Conservation (phyloP, 2,329 filamentous ascomycete genomes). For the Tolypocladium endophyticum region DNA sequence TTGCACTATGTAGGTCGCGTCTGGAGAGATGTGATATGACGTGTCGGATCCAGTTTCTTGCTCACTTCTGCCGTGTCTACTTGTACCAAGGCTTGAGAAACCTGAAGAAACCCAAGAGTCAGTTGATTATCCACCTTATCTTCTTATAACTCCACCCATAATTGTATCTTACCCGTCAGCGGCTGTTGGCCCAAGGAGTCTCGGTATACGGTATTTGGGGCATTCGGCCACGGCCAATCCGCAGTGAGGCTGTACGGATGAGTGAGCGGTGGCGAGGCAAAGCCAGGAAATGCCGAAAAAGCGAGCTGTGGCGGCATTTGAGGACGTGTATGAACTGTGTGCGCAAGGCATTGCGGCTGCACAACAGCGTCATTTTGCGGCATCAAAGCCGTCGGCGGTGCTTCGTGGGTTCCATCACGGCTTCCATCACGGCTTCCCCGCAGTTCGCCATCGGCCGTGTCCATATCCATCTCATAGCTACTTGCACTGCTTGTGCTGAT, state of each 20-base stretch:
- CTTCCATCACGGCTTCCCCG: not conserved
- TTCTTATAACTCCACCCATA: not conserved
- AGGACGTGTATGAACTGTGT: not conserved
- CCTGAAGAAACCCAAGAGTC: not conserved
- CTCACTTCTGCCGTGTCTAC: not conserved
- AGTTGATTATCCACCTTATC: not conserved
- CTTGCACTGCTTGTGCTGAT: not conserved
- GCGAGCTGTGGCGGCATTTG: not conserved
- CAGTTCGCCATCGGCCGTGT: not conserved
- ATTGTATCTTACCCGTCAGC: not conserved
- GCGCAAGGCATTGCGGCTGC: not conserved
- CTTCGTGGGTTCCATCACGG: not conserved
- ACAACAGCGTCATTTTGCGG: not conserved
- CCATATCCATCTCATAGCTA: not conserved
- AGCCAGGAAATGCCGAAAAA: not conserved
- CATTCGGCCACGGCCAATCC: not conserved
- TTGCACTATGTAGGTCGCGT: not conserved
- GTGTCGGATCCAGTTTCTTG: not conserved
- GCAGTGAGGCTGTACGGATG: not conserved
- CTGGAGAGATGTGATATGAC: not conserved
- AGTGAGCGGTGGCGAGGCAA: not conserved
- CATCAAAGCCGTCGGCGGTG: not conserved
- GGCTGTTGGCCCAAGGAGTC: not conserved
- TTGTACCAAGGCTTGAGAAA: not conserved
- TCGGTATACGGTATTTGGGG: not conserved